Base-by-base conservation (phyloP, 2,329 filamentous ascomycete species). In the Mycogone perniciosa region DNA sequence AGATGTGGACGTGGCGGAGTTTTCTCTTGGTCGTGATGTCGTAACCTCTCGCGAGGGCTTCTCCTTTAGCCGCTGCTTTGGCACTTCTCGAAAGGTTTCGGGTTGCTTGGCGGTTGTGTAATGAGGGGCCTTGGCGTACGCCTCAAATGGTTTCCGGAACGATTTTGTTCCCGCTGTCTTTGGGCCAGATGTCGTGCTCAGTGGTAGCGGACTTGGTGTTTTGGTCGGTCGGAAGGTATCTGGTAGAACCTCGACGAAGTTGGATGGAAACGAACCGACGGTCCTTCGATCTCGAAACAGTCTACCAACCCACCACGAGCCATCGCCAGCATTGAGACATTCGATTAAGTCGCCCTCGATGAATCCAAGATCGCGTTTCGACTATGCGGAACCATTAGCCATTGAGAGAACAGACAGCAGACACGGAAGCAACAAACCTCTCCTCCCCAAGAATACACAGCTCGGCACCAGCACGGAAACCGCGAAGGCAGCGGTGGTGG, bases 331-430 rank as follows among this genome's bases (percentile, higher is more conserved):
- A 67, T 99, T 99, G 48, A 99, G 77, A 64, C 92, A 96, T 80
- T 99, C 93, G 67, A 99, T 99, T 59, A 99, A 72, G 70, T 99
- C 93, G 57, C 93, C 93, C 70, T 99, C 93, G 60, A 99, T 87
- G 70, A 99, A 99, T 11, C 93, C 93, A 52, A 99, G 79, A 66
- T 99, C 93, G 67, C 87, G 84, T 75, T 95, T 95, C 27, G 87
- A 92, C 84, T 86, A 53, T 44, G 11, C n/a, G 39, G 11, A 33
- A 20, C 29, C 30, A 54, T 66, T 50, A 66, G 64, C 51, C 38
- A 53, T 42, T 37, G 29, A 43, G 38, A 39, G 29, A 35, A 10
- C 26, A 27, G 40, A 37, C 34, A 26, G 30, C 13, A 5, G 8
- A 29, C 13, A 31, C 37, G 29, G 34, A 35, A 27, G 38, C 38